These are phyloP conservation scores for Xerocomus nothofagi DNA, from an alignment of 1,284 basidiomycete species.

Conservation along the genomic window DNA sequence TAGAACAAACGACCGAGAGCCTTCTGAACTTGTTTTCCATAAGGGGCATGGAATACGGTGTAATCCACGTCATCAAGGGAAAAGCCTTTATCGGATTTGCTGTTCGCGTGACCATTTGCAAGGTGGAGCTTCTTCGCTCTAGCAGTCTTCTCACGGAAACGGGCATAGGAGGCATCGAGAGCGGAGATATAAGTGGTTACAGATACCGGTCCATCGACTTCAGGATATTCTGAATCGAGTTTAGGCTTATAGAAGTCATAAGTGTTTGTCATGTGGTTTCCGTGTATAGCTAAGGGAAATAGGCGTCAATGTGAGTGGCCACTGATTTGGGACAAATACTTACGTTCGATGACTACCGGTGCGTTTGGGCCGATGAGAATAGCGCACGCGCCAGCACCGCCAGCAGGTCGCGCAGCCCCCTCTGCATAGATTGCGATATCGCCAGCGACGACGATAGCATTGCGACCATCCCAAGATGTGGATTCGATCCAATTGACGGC, in stretches of 20 bases:
- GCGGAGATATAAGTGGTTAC: constrained; percentile 95
- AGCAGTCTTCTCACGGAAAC: constrained; percentile 83
- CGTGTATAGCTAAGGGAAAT: constrained; percentile 79
- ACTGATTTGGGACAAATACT: constrained; percentile 40
- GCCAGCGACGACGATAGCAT: constrained; percentile 96
- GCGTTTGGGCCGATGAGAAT: constrained; percentile 96
- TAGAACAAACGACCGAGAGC: constrained; percentile 90
- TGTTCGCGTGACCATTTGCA: constrained; percentile 39
- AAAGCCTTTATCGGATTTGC: constrained; percentile 42
- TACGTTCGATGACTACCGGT: constrained; percentile 93
- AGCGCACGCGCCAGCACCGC: constrained; percentile 95
- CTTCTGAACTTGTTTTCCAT: constrained; percentile 98
- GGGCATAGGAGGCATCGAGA: constrained; percentile 87
- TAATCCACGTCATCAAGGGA: constrained; percentile 86
- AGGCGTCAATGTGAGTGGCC: constrained; percentile 11
- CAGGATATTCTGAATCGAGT: constrained; percentile 91
- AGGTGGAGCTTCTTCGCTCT: constrained; percentile 56
- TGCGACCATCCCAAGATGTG: constrained; percentile 96
- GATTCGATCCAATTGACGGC: constrained; percentile 97
- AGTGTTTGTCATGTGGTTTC: constrained; percentile 96
- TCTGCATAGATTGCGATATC: constrained; percentile 99
- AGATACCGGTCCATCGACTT: constrained; percentile 96
- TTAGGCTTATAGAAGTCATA: constrained; percentile 99
- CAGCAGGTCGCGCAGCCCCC: constrained; percentile 92
- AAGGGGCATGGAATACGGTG: constrained; percentile 91